Percentiles rank a stretch among this genome's conserved stretches.
phyloP scores from a whole-genome alignment of 495 filamentous ascomycete genomes.

The Penicillium manginii region DNA sequence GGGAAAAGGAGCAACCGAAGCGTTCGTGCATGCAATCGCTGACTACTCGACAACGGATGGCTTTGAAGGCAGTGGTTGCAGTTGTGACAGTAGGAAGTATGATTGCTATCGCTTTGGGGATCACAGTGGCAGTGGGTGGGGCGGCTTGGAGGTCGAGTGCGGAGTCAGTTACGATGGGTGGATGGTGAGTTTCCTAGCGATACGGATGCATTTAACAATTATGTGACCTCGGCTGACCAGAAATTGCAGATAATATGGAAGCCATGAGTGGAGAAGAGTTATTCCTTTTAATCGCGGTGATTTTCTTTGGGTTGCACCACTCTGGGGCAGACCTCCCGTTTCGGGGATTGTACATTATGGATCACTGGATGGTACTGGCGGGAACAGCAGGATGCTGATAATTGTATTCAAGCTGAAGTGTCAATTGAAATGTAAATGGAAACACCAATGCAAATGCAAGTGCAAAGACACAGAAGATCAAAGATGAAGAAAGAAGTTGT shows the following conservation, averaged over 20 bases:
- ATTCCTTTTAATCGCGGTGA: background rate
- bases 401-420: background rate
- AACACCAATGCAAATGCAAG: background rate
- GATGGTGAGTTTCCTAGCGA: constrained; percentile 12
- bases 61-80: constrained; percentile 56
- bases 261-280: background rate
- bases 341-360: background rate
- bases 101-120: constrained; percentile 65
- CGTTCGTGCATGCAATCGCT: constrained; percentile 43
- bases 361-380: background rate
- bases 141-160: constrained; percentile 55
- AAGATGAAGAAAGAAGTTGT: background rate
- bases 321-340: no score
- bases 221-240: background rate
- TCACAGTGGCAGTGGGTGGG: constrained; percentile 62
- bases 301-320: constrained; percentile 1
- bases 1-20: constrained; percentile 39
- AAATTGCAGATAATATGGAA: background rate
- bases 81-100: constrained; percentile 60
- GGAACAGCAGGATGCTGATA: background rate
- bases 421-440: background rate
- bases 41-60: constrained; percentile 53
- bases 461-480: background rate
- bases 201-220: no score
- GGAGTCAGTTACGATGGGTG: constrained; percentile 27